Evolutionary conservation across 2,329 filamentous ascomycete species (phyloP).

Genomic region (Diaporthe caulivora): DNA sequence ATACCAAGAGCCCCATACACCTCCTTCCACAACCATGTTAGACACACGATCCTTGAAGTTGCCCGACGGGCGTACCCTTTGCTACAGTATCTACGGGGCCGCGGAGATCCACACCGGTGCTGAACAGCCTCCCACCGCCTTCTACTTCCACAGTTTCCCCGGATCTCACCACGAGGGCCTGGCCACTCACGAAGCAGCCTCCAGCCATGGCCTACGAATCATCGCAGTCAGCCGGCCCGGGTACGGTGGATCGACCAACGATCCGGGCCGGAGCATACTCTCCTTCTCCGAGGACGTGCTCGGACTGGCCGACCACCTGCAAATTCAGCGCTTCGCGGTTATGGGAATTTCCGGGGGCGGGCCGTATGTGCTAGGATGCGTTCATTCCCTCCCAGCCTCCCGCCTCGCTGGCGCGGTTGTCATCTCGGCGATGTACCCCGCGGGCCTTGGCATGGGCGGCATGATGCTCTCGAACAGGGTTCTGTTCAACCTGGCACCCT

Average conservation of each 20-base stretch:
- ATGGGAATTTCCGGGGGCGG: constrained; percentile 47
- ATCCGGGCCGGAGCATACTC: constrained; percentile 42
- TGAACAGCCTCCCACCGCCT: constrained; percentile 39
- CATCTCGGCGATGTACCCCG: constrained; percentile 42
- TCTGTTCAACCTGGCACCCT: constrained; percentile 39
- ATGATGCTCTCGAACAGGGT: constrained; percentile 41
- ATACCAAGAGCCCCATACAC: background rate
- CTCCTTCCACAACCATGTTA: background rate
- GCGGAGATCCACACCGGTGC: constrained; percentile 31
- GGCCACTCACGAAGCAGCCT: constrained; percentile 37
- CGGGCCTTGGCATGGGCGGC: constrained; percentile 40
- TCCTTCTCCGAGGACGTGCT: constrained; percentile 45
- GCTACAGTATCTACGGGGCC: constrained; percentile 46
- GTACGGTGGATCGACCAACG: constrained; percentile 49
- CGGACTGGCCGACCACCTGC: constrained; percentile 44
- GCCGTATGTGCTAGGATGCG: constrained; percentile 45
- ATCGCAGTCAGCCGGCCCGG: constrained; percentile 50
- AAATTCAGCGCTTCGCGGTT: constrained; percentile 42
- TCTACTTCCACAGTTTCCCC: constrained; percentile 50
- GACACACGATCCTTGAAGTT: constrained; percentile 34
- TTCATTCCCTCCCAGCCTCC: constrained; percentile 38
- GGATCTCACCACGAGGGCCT: constrained; percentile 46
- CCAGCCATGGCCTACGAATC: constrained; percentile 42
- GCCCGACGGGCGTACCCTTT: constrained; percentile 46
- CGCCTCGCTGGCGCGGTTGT: constrained; percentile 40